These are phyloP conservation scores for Leishmania martiniquensis DNA, from an alignment of 208 protist species.

Conservation along the genomic window DNA sequence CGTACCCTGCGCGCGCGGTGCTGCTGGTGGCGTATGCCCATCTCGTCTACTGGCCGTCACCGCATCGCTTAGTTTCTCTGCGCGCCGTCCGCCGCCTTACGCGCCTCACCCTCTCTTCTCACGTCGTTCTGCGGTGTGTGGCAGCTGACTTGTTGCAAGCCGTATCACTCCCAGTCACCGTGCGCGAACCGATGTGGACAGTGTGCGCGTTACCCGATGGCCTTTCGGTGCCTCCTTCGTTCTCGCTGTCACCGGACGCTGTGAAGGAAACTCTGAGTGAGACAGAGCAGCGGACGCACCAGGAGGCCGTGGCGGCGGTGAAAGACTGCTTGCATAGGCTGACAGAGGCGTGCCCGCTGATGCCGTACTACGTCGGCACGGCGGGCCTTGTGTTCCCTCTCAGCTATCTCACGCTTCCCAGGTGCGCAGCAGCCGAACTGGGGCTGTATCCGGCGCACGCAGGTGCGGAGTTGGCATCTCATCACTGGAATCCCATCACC, in stretches of 20 bases:
- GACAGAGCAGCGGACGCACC: slow-evolving; percentile 2
- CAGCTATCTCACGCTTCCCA: slow-evolving; percentile 10
- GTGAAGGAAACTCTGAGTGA: not conserved
- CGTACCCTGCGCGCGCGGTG: slow-evolving; percentile 22
- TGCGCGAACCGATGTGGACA: slow-evolving; percentile 4
- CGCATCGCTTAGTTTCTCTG: slow-evolving; percentile 13
- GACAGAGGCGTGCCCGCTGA: slow-evolving; percentile 5
- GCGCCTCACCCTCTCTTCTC: slow-evolving; percentile 5
- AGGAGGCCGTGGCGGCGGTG: slow-evolving; percentile 4
- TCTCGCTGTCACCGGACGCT: slow-evolving; percentile 3
- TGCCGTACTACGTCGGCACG: slow-evolving; percentile 13
- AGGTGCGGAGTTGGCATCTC: not conserved
- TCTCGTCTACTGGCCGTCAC: slow-evolving; percentile 22
- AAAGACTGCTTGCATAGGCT: slow-evolving; percentile 9
- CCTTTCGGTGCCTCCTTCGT: not conserved
- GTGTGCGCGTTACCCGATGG: not conserved
- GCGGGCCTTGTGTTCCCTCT: slow-evolving; percentile 18
- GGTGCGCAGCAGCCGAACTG: slow-evolving; percentile 4
- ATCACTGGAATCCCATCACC: not conserved
- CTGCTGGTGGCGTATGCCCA: slow-evolving; percentile 18
- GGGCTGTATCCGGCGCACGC: not conserved
- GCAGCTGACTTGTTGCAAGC: slow-evolving; percentile 21
- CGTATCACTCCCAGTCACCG: slow-evolving; percentile 8
- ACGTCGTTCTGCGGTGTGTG: slow-evolving; percentile 20
- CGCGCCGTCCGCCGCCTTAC: slow-evolving; percentile 11